These are phyloP conservation scores for Salix purpurea DNA, from an alignment of 345 rosid genomes.

Conservation along the genomic window DNA sequence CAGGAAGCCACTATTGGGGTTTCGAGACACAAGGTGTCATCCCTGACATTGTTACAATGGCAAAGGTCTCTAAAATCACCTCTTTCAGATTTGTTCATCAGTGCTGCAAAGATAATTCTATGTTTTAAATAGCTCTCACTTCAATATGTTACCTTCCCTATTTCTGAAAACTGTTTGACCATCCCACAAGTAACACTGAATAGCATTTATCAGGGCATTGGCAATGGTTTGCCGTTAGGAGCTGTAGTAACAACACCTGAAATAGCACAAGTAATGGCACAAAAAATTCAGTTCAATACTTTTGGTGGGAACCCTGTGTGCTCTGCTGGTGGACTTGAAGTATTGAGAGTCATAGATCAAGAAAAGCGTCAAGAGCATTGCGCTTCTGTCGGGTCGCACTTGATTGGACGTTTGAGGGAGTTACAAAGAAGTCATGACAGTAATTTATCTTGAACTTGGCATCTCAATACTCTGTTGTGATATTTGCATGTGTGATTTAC, in stretches of 20 bases:
- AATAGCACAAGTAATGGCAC: slow-evolving; percentile 82
- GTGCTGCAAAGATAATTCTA: neutral
- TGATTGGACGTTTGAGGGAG: slow-evolving; percentile 60
- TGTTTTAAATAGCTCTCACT: neutral
- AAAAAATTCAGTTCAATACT: slow-evolving; percentile 83
- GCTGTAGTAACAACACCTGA: slow-evolving; percentile 97
- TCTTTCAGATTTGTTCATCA: neutral
- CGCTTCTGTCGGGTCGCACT: slow-evolving; percentile 69
- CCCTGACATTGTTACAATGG: slow-evolving; percentile 97
- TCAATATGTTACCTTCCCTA: neutral
- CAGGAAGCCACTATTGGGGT: slow-evolving; percentile 95
- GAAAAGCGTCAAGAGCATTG: slow-evolving; percentile 89
- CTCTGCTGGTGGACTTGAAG: slow-evolving; percentile 94
- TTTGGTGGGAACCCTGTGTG: slow-evolving; percentile 98
- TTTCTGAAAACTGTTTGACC: neutral
- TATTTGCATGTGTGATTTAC: neutral
- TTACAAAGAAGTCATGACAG: slow-evolving; percentile 71
- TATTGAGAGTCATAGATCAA: slow-evolving; percentile 77
- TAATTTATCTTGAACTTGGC: slow-evolving; percentile 31
- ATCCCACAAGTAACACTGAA: slow-evolving; percentile 1
- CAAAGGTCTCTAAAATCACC: slow-evolving; percentile 53
- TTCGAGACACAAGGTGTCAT: slow-evolving; percentile 86
- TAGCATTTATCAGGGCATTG: slow-evolving; percentile 60
- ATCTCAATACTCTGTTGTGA: neutral
- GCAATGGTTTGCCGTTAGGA: slow-evolving; percentile 92